These are phyloP conservation scores for Kwoniella bestiolae DNA, from an alignment of 768 basidiomycete species.

Conservation along the genomic window DNA sequence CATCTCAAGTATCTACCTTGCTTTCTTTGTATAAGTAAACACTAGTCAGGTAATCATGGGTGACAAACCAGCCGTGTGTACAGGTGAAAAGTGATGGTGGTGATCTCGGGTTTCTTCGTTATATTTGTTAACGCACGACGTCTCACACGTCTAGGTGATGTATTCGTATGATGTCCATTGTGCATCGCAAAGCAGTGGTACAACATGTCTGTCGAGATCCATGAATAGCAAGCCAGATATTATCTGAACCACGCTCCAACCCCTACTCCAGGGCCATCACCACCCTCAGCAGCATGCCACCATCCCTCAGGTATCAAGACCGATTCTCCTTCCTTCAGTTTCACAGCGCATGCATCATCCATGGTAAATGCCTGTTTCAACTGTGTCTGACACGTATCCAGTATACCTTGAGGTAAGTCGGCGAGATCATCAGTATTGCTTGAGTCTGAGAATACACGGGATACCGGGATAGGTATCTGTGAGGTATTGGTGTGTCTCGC, in stretches of 20 bases:
- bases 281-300: slow-evolving; percentile 53
- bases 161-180: slow-evolving; percentile 9
- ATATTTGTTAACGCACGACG: not conserved
- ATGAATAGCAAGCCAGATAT: too few relatives aligned
- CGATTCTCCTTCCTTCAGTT: slow-evolving; percentile 39
- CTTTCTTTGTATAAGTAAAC: slow-evolving; percentile 58
- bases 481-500: slow-evolving; percentile 51
- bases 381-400: slow-evolving; percentile 22
- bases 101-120: not conserved
- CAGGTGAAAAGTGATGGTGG: not conserved
- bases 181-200: not conserved
- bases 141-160: slow-evolving; percentile 1
- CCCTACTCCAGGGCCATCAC: slow-evolving; percentile 41
- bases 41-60: not conserved
- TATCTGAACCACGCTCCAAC: slow-evolving; percentile 51
- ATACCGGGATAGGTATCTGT: slow-evolving; percentile 41
- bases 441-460: slow-evolving; percentile 19
- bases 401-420: slow-evolving; percentile 23
- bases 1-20: slow-evolving; percentile 72
- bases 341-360: slow-evolving; percentile 37
- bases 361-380: slow-evolving; percentile 32
- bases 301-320: slow-evolving; percentile 55
- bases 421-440: not conserved
- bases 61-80: not conserved
- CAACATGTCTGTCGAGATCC: too few relatives aligned